These are phyloP conservation scores for Phytophthora pluvialis DNA, from an alignment of 352 stramenopile species.

Conservation along the genomic window DNA sequence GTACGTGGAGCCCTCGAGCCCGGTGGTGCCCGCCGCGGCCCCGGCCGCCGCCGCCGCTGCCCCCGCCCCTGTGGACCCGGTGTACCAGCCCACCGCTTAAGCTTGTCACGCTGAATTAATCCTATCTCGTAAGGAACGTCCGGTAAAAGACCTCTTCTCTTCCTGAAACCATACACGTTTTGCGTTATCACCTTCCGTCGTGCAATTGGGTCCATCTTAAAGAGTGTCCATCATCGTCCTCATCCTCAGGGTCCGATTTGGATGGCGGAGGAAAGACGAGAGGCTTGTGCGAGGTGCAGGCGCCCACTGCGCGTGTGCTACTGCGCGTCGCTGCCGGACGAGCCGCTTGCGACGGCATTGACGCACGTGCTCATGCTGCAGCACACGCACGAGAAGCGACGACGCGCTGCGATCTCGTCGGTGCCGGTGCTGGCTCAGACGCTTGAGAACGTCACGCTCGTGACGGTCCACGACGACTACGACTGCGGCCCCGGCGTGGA, in stretches of 20 bases:
- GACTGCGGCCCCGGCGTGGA: slow-evolving; percentile 30
- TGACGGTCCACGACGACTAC: slow-evolving; percentile 43
- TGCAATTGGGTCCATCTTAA: background rate
- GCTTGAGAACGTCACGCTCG: slow-evolving; percentile 43
- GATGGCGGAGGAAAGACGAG: slow-evolving; percentile 35
- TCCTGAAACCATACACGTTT: slow-evolving; percentile 38
- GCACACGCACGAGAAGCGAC: slow-evolving; percentile 60
- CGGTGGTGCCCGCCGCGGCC: slow-evolving; percentile 49
- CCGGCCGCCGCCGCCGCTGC: slow-evolving; percentile 33
- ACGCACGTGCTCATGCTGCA: slow-evolving; percentile 72
- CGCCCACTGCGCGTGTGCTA: slow-evolving; percentile 66
- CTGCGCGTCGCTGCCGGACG: slow-evolving; percentile 48
- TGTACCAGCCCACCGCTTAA: slow-evolving; percentile 67
- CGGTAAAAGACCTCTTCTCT: slow-evolving; percentile 32
- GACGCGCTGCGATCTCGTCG: slow-evolving; percentile 67
- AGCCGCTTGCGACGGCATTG: slow-evolving; percentile 24
- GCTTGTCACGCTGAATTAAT: slow-evolving; percentile 35
- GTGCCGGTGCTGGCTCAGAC: slow-evolving; percentile 68
- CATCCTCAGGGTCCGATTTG: slow-evolving; percentile 3
- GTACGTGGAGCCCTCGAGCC: slow-evolving; percentile 78
- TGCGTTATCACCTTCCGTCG: background rate
- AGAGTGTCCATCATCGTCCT: slow-evolving; percentile 6
- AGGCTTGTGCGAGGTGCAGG: slow-evolving; percentile 48
- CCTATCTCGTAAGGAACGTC: slow-evolving; percentile 36
- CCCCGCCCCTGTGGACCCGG: slow-evolving; percentile 44